These are phyloP conservation scores for Leucocoprinus leucothites DNA, from an alignment of 768 basidiomycete species.

Conservation along the genomic window DNA sequence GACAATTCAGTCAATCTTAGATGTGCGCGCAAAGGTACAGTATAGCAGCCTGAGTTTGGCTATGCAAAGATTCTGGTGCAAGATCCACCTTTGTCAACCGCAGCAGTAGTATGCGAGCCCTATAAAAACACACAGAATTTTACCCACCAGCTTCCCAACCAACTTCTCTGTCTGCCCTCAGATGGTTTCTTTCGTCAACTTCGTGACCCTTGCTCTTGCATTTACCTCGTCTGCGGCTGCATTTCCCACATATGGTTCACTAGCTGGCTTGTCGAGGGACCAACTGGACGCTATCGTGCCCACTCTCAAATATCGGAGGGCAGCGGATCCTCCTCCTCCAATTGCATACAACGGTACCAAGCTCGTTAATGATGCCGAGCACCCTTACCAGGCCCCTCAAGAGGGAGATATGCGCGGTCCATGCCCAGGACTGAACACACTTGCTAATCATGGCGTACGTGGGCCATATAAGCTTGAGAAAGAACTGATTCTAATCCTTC, in stretches of 20 bases:
- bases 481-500: neutral
- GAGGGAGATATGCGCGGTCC: conserved; percentile 17
- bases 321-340: conserved; percentile 10
- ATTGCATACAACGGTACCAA: conserved; percentile 13
- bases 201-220: conserved; percentile 2
- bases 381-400: conserved; percentile 17
- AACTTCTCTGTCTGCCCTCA: neutral
- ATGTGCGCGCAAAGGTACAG: no score
- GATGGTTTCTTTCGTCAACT: neutral
- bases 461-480: no score
- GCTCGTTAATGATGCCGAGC: conserved; percentile 14
- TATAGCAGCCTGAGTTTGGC: no score
- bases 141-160: neutral
- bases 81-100: neutral
- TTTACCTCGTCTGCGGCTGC: conserved; percentile 8
- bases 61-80: no score
- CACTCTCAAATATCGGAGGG: neutral
- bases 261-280: conserved; percentile 21
- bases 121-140: neutral
- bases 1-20: no score
- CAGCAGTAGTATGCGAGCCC: neutral
- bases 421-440: conserved; percentile 20
- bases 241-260: conserved; percentile 21
- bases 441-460: conserved; percentile 20
- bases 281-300: conserved; percentile 16